Base-by-base conservation (phyloP, 495 filamentous ascomycete genomes). In the Talaromyces liani region DNA sequence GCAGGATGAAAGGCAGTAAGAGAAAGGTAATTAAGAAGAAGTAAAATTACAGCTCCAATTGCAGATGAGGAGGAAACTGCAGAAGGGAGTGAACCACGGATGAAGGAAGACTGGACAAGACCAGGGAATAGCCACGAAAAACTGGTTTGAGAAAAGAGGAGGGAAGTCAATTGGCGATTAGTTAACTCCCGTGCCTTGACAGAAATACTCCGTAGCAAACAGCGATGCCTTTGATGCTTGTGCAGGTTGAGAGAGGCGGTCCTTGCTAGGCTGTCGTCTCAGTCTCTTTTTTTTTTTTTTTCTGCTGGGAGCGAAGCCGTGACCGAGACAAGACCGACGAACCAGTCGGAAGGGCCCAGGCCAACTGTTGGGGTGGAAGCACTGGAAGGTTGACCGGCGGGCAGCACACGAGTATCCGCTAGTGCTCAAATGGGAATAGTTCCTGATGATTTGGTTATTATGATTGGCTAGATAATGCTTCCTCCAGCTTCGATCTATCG, bases 71-170 rank as follows among this genome's bases (percentile, higher is more conserved):
- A 33, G 27, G 31, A 33, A 58, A 29, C 29, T 58, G 56, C 57
- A 60, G 59, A 41, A 12, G 29, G 29, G 54, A 10, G 10, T 36
- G 33, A 58, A 58, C 49, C 49, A 54, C 49, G 49, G 51, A 55
- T 55, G 31, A 36, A 58, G 56, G 60, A 56, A 65, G 45, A 60
- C 61, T 41, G 58, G 41, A 61, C 62, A 36, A 22, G 62, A 45
- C 54, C 64, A 47, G 34, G n/a, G 58, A 61, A 60, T 25, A 18
- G 49, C 39, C 36, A 41, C 36, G 14, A 41, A 41, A 39, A 41
- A 41, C 14, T 16, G 61, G 58, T 36, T 54, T 65, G 67, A 70
- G 72, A 73, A 70, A 75, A 73, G 67, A 73, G 69, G 66, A 68
- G 71, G 69, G 69, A 70, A 70, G 64, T 66, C 65, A 72, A 70